Conservation (phyloP, 2,329 filamentous ascomycete species). For the Aspergillus texensis region DNA sequence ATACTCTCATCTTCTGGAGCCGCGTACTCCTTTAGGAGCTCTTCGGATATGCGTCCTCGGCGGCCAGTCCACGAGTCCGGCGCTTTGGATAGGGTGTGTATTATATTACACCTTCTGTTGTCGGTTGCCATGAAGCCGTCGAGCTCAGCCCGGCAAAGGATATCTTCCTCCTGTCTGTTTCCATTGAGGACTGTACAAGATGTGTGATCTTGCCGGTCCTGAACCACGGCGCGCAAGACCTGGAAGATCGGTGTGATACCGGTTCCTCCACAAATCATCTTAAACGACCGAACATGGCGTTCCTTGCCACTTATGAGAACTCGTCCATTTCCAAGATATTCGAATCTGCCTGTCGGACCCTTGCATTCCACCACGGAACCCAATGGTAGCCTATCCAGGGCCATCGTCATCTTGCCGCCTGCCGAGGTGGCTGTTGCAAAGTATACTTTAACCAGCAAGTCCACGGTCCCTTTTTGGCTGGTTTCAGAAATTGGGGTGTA, state of each 20-base stretch:
- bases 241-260: constrained; percentile 92
- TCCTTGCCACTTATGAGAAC: constrained; percentile 63
- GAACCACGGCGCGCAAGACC: constrained; percentile 73
- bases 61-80: constrained; percentile 67
- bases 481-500: constrained; percentile 82
- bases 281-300: constrained; percentile 65
- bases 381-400: constrained; percentile 71
- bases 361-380: constrained; percentile 81
- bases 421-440: constrained; percentile 57
- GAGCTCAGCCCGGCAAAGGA: constrained; percentile 75
- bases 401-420: constrained; percentile 81
- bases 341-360: constrained; percentile 83
- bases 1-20: constrained; percentile 56
- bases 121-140: constrained; percentile 63
- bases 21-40: constrained; percentile 63
- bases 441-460: constrained; percentile 85
- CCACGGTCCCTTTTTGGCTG: constrained; percentile 63
- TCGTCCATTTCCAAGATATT: constrained; percentile 70
- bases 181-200: constrained; percentile 75
- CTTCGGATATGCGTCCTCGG: constrained; percentile 66
- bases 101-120: constrained; percentile 58
- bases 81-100: constrained; percentile 71
- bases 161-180: constrained; percentile 76
- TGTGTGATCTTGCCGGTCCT: constrained; percentile 65
- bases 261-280: constrained; percentile 88